Conservation (phyloP, 768 basidiomycete genomes). For the Leccinum obscurum region DNA sequence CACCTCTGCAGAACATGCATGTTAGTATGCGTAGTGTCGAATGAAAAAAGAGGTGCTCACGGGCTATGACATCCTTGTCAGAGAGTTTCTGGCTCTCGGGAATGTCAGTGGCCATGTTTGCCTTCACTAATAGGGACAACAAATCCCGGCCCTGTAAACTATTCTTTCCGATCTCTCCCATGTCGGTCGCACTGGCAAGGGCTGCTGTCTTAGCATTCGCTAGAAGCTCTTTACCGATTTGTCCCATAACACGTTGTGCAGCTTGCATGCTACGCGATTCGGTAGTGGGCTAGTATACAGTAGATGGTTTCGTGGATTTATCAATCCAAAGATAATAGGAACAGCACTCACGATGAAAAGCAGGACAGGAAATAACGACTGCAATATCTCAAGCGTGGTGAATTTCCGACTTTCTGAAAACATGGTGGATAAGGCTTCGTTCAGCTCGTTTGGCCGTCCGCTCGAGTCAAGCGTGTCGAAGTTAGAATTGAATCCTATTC, state of each 20-base stretch:
- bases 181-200: constrained; percentile 19
- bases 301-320: background rate
- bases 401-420: constrained; percentile 17
- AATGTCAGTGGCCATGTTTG: constrained; percentile 64
- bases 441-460: constrained; percentile 32
- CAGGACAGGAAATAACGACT: constrained; percentile 37
- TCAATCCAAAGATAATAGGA: background rate
- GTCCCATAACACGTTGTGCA: constrained; percentile 38
- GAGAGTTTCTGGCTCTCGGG: constrained; percentile 54
- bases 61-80: constrained; percentile 61
- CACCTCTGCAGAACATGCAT: constrained; percentile 43
- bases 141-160: constrained; percentile 48
- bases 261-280: background rate
- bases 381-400: constrained; percentile 33
- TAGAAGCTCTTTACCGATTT: constrained; percentile 35
- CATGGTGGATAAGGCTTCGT: constrained; percentile 35
- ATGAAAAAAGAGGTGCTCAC: constrained; percentile 33
- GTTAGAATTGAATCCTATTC: constrained; percentile 39
- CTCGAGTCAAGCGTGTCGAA: constrained; percentile 34
- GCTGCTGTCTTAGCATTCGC: constrained; percentile 47
- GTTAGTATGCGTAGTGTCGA: background rate
- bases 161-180: constrained; percentile 35
- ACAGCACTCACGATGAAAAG: constrained; percentile 37
- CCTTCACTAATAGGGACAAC: constrained; percentile 36
- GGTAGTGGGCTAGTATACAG: background rate